Conservation (phyloP, 805 yeast species). For the Nakazawaea populi region DNA sequence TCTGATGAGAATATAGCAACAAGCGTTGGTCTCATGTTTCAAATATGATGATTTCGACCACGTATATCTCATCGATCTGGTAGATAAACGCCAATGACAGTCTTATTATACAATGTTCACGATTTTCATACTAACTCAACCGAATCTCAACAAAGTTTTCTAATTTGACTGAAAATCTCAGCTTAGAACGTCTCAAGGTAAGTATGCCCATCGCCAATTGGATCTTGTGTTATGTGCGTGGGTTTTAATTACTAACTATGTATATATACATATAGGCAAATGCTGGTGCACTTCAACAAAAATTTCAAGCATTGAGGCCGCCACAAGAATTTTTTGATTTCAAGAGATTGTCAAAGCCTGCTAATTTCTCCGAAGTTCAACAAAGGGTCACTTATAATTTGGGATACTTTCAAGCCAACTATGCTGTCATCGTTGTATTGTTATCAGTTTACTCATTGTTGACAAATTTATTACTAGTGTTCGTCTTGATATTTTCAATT, state of each 20-base stretch:
- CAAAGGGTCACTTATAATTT: constrained; percentile 83
- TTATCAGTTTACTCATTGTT: constrained; percentile 80
- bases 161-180: constrained; percentile 40
- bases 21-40: no score
- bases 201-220: constrained; percentile 10
- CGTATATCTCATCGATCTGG: neutral
- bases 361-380: constrained; percentile 83
- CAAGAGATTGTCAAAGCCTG: constrained; percentile 86
- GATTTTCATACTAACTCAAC: no score
- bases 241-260: constrained; percentile 9
- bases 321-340: constrained; percentile 92
- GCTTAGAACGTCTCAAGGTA: constrained; percentile 41
- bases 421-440: constrained; percentile 63
- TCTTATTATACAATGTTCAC: no score
- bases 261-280: constrained; percentile 29
- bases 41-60: neutral
- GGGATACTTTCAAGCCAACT: constrained; percentile 83
- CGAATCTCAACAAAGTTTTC: constrained; percentile 23
- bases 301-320: constrained; percentile 71
- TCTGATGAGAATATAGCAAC: no score
- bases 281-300: constrained; percentile 48
- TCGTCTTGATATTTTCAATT: constrained; percentile 70
- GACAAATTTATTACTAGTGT: constrained; percentile 78
- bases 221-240: no score
- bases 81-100: neutral